Percentiles rank a stretch among this genome's conserved stretches.
Evolutionary conservation across 2,329 filamentous ascomycete species (phyloP).

Genomic region (Penicillium sp.): DNA sequence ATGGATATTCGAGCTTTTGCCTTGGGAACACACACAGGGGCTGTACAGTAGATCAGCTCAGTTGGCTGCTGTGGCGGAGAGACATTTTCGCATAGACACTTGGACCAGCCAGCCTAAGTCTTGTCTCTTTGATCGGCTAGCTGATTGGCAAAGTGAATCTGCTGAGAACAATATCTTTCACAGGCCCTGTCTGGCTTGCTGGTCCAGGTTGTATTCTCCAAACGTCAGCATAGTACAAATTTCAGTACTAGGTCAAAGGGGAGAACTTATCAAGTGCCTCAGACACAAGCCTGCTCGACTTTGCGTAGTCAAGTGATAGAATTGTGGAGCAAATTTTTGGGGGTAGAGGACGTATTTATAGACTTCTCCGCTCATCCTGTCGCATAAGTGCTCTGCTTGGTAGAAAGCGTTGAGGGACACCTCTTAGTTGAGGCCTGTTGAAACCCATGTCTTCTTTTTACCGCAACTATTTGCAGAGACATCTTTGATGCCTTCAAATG

Average conservation of each 20-base stretch:
- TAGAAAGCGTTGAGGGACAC: background rate
- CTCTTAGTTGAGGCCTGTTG: background rate
- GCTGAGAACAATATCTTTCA: too few species aligned
- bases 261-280: background rate
- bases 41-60: too few species aligned
- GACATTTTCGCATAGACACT: too few species aligned
- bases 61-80: too few species aligned
- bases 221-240: background rate
- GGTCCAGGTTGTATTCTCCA: background rate
- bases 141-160: too few species aligned
- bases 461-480: background rate
- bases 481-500: background rate
- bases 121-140: background rate
- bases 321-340: background rate
- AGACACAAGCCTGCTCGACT: background rate
- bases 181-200: background rate
- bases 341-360: slow-evolving; percentile 2
- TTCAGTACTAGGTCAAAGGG: background rate
- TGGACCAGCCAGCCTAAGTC: too few species aligned
- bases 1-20: too few species aligned
- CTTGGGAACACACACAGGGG: too few species aligned
- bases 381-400: background rate
- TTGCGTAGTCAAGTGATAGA: background rate
- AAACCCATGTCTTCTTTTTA: background rate
- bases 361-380: background rate